Conservation (phyloP, 176 grass and related monocot genomes). For the Raddia distichophylla region DNA sequence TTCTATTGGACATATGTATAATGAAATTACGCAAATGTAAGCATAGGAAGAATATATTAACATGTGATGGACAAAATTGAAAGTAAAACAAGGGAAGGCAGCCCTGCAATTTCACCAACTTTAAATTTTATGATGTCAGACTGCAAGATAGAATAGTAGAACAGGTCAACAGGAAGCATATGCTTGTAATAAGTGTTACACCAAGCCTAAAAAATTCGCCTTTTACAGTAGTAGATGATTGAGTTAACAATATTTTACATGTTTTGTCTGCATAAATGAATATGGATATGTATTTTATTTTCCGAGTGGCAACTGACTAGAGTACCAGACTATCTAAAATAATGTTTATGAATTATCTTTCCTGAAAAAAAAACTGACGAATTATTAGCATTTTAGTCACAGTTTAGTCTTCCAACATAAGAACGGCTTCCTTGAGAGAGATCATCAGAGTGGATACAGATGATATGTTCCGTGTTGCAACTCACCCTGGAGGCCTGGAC, state of each 20-base stretch:
- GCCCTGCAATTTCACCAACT: not conserved
- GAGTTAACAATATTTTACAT: not conserved
- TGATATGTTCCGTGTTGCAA: constrained; percentile 57
- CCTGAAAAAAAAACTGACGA: not conserved
- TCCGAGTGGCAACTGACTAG: not conserved
- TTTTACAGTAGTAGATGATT: not conserved
- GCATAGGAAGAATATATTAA: not conserved
- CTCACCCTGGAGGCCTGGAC: constrained; percentile 35
- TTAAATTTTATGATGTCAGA: not conserved
- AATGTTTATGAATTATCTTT: not conserved
- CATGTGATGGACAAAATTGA: not conserved
- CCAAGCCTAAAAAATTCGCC: not conserved
- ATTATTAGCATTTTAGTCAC: constrained; percentile 4
- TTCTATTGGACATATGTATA: not conserved
- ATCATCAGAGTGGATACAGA: constrained; percentile 55
- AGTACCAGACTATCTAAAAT: not conserved
- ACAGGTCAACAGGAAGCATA: not conserved
- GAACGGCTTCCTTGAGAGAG: constrained; percentile 48
- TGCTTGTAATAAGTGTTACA: not conserved
- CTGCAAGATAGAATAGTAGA: not conserved
- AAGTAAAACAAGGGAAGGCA: not conserved
- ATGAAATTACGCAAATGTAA: not conserved
- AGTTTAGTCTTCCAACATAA: constrained; percentile 71
- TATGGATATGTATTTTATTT: not conserved
- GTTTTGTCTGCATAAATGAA: not conserved